Evolutionary conservation across 1,284 basidiomycete genomes (phyloP).

Genomic region (Cutaneotrichosporon cutaneum): DNA sequence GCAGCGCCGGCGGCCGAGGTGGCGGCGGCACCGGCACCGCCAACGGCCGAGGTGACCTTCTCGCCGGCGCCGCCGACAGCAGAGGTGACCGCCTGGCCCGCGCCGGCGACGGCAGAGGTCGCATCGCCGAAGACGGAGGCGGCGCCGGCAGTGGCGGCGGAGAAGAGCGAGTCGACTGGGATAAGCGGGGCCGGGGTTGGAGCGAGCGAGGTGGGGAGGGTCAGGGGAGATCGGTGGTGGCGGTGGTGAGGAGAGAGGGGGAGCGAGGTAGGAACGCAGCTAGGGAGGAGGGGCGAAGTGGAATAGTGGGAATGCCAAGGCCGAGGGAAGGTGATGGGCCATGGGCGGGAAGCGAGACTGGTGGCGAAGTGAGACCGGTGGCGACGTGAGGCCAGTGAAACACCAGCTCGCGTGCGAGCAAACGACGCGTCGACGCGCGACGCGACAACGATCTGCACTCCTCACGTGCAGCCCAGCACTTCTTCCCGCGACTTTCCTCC

Average conservation of each 20-base stretch:
- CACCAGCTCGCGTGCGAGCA: too few species aligned
- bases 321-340: too few species aligned
- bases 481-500: too few species aligned
- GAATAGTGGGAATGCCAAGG: too few species aligned
- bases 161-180: slow-evolving; percentile 18
- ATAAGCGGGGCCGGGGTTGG: neutral
- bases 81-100: slow-evolving; percentile 8
- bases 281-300: too few species aligned
- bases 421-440: too few species aligned
- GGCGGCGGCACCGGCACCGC: slow-evolving; percentile 12
- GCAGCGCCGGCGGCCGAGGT: slow-evolving; percentile 19
- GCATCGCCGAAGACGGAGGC: slow-evolving; percentile 1
- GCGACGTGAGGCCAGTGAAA: too few species aligned
- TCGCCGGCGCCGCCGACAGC: slow-evolving; percentile 12
- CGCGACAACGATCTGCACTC: too few species aligned
- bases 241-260: neutral
- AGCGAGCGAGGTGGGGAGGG: neutral
- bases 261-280: too few species aligned
- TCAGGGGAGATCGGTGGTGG: neutral
- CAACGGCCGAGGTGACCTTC: slow-evolving; percentile 13
- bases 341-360: too few species aligned
- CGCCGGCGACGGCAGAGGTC: neutral
- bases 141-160: slow-evolving; percentile 8
- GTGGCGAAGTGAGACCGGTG: too few species aligned
- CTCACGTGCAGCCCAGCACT: too few species aligned